Conservation (phyloP, 805 yeast genomes). For the Yamadazyma olivae region DNA sequence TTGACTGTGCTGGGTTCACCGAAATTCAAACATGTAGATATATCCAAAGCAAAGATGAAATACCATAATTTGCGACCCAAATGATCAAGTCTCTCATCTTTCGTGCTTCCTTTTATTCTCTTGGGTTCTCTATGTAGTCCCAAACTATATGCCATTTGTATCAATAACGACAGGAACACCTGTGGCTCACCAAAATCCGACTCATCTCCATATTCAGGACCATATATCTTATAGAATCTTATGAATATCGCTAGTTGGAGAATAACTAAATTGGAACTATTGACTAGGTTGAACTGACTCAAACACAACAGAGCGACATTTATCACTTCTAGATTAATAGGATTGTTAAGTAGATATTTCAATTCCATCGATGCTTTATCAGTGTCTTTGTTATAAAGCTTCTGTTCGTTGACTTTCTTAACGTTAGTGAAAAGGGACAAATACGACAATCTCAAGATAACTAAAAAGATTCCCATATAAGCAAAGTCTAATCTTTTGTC, state of each 20-base stretch:
- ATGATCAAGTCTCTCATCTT: conserved; percentile 16
- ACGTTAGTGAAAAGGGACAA: conserved; percentile 33
- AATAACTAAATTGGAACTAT: conserved; percentile 37
- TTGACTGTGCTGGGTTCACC: conserved; percentile 17
- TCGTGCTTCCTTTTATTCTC: conserved; percentile 11
- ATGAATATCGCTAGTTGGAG: conserved; percentile 53
- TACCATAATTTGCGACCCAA: conserved; percentile 25
- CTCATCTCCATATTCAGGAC: conserved; percentile 57
- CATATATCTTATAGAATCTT: conserved; percentile 44
- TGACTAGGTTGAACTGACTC: conserved; percentile 26
- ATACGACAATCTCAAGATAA: conserved; percentile 32
- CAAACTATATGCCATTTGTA: conserved; percentile 36
- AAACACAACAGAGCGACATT: conserved; percentile 33
- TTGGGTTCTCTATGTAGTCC: conserved; percentile 40
- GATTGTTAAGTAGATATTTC: conserved; percentile 26
- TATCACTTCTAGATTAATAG: conserved; percentile 30
- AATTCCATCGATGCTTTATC: conserved; percentile 13
- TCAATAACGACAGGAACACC: conserved; percentile 42
- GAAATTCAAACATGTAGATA: conserved; percentile 10
- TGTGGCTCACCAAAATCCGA: conserved; percentile 58
- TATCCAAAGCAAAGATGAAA: conserved; percentile 13
- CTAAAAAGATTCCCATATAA: conserved; percentile 28
- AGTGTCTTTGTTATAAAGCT: conserved; percentile 10
- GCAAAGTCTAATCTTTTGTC: conserved; percentile 32
- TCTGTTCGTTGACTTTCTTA: conserved; percentile 2